These are phyloP conservation scores for Aspergillus avenaceus DNA, from an alignment of 495 filamentous ascomycete genomes.

Conservation along the genomic window DNA sequence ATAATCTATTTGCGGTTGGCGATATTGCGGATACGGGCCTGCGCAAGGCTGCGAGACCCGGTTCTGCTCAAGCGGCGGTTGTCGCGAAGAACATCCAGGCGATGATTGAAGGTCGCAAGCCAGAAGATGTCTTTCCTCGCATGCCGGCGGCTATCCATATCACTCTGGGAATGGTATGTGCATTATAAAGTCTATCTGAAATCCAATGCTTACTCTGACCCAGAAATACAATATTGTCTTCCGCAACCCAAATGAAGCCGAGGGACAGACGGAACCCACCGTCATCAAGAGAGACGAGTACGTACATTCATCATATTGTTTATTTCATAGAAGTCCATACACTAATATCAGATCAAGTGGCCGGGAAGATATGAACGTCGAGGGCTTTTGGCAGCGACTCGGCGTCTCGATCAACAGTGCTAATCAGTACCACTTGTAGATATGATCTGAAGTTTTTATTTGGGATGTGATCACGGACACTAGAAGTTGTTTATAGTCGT, in stretches of 20 bases:
- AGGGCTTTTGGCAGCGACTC: constrained; percentile 40
- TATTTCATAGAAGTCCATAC: not conserved
- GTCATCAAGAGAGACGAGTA: constrained; percentile 42
- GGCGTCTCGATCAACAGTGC: constrained; percentile 29
- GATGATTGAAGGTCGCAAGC: constrained; percentile 32
- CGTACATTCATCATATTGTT: constrained; percentile 12
- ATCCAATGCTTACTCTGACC: not conserved
- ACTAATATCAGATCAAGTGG: constrained; percentile 31
- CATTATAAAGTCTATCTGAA: not conserved
- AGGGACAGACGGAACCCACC: constrained; percentile 42
- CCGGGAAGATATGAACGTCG: constrained; percentile 46
- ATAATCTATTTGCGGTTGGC: constrained; percentile 54
- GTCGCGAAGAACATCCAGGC: constrained; percentile 51
- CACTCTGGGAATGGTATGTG: constrained; percentile 48
- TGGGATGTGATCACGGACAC: too few species aligned
- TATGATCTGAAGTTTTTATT: too few species aligned
- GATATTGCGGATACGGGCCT: constrained; percentile 59
- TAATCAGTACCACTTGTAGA: constrained; percentile 34
- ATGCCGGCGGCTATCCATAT: constrained; percentile 44
- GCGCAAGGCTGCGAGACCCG: constrained; percentile 52
- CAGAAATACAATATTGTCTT: constrained; percentile 49
- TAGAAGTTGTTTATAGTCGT: too few species aligned
- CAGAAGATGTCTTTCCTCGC: constrained; percentile 29
- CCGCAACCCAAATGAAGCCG: constrained; percentile 41
- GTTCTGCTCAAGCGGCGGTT: constrained; percentile 45